These are phyloP conservation scores for Coniferiporia sulphurascens DNA, from an alignment of 1,284 basidiomycete species.

Conservation along the genomic window DNA sequence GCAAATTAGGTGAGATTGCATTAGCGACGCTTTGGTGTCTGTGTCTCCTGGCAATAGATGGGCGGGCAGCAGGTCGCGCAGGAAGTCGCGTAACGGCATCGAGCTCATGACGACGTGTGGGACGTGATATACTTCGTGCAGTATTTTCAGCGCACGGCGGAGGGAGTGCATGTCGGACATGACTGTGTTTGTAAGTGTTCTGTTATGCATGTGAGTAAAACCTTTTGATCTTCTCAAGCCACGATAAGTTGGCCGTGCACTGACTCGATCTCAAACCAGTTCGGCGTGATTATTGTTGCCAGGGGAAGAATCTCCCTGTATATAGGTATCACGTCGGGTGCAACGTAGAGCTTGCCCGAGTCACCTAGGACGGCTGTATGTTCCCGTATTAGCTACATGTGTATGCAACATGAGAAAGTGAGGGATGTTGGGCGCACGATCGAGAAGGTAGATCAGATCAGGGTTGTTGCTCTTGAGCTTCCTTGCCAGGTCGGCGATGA, in stretches of 20 bases:
- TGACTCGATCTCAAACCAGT: constrained; percentile 97
- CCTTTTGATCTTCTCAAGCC: background rate
- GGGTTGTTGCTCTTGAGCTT: constrained; percentile 55
- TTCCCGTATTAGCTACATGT: background rate
- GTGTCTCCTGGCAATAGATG: constrained; percentile 31
- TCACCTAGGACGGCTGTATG: constrained; percentile 82
- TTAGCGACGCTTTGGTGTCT: constrained; percentile 35
- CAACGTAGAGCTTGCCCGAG: constrained; percentile 83
- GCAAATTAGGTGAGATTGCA: constrained; percentile 52
- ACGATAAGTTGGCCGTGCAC: constrained; percentile 26
- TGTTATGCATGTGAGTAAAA: constrained; percentile 27
- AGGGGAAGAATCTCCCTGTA: constrained; percentile 78
- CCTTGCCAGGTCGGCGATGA: constrained; percentile 60
- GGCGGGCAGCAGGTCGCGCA: constrained; percentile 44
- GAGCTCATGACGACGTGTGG: constrained; percentile 92
- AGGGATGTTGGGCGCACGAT: constrained; percentile 59
- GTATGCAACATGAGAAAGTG: background rate
- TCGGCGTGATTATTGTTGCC: constrained; percentile 92
- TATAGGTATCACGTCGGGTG: constrained; percentile 82
- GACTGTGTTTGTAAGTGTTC: constrained; percentile 67
- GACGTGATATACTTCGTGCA: constrained; percentile 74
- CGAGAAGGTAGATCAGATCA: constrained; percentile 77
- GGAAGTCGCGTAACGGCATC: constrained; percentile 62
- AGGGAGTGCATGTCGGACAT: constrained; percentile 67
- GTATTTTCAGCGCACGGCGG: constrained; percentile 58